A percentile compares a stretch with the other conserved stretches of the same genome.
Conservation (phyloP, 176 grass and related monocot genomes). For the Raddia distichophylla region DNA sequence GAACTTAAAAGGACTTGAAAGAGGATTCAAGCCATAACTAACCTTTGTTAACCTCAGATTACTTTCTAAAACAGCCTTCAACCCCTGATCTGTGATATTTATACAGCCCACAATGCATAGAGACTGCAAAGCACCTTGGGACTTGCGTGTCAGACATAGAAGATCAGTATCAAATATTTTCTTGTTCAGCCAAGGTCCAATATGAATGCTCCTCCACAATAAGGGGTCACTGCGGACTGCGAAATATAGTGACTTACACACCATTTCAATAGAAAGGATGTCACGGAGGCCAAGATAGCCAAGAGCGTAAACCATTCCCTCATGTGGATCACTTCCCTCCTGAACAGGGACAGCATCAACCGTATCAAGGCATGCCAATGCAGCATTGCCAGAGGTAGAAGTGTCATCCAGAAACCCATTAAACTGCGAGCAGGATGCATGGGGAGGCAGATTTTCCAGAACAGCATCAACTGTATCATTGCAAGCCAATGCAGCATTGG, state of each 20-base stretch:
- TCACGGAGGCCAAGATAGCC: conserved; percentile 63
- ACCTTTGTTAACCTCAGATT: conserved; percentile 76
- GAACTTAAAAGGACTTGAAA: conserved; percentile 14
- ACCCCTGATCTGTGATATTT: conserved; percentile 77
- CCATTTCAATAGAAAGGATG: conserved; percentile 65
- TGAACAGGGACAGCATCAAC: conserved; percentile 28
- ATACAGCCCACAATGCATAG: conserved; percentile 56
- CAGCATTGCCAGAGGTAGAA: conserved; percentile 28
- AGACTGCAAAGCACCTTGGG: conserved; percentile 51
- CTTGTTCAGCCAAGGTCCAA: conserved; percentile 48
- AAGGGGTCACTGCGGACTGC: conserved; percentile 52
- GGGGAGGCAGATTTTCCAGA: background rate
- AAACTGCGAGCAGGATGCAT: conserved; percentile 2
- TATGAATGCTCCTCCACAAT: conserved; percentile 66
- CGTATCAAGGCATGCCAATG: conserved; percentile 20
- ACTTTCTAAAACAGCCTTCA: conserved; percentile 66
- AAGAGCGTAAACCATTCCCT: conserved; percentile 54
- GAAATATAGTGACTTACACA: conserved; percentile 58
- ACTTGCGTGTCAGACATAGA: conserved; percentile 54
- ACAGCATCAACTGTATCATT: too few species aligned
- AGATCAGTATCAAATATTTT: conserved; percentile 68
- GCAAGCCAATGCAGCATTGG: too few species aligned
- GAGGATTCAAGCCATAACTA: conserved; percentile 43
- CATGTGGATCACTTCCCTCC: conserved; percentile 50
- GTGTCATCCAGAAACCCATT: conserved; percentile 24